phyloP scores from a whole-genome alignment of 78 protist species.

The Dictyostelium firmibasis region DNA sequence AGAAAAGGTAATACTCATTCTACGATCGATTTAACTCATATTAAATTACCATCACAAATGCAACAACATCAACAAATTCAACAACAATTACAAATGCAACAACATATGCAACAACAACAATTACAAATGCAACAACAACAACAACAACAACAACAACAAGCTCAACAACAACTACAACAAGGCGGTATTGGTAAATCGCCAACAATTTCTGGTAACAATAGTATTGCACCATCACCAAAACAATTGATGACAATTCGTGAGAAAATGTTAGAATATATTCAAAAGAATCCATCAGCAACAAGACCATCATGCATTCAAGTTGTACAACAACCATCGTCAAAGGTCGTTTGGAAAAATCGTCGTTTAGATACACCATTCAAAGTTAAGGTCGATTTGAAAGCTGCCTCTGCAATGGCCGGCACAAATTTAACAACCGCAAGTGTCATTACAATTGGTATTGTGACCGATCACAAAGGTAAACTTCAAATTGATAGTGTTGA shows the following conservation, averaged over 20 bases:
- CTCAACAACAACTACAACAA: neutral
- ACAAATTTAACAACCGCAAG: neutral
- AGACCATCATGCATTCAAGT: constrained; percentile 65
- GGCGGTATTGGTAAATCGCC: neutral
- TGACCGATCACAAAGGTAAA: constrained; percentile 77
- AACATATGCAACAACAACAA: constrained; percentile 5
- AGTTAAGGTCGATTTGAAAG: constrained; percentile 39
- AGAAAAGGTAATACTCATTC: neutral
- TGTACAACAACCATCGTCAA: constrained; percentile 59
- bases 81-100: neutral
- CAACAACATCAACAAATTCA: neutral
- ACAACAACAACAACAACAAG: neutral
- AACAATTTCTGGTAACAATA: constrained; percentile 9
- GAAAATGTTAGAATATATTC: constrained; percentile 67
- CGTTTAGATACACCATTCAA: constrained; percentile 71
- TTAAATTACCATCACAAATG: neutral
- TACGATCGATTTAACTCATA: constrained; percentile 9
- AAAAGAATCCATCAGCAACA: constrained; percentile 49
- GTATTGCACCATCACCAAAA: constrained; percentile 70
- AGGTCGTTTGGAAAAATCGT: constrained; percentile 73
- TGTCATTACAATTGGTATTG: constrained; percentile 49
- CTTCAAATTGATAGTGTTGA: constrained; percentile 67
- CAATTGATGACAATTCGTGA: constrained; percentile 74
- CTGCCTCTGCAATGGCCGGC: constrained; percentile 35
- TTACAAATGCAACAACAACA: neutral